Conservation (phyloP, 352 stramenopile species). For the Blastocystis sp. region DNA sequence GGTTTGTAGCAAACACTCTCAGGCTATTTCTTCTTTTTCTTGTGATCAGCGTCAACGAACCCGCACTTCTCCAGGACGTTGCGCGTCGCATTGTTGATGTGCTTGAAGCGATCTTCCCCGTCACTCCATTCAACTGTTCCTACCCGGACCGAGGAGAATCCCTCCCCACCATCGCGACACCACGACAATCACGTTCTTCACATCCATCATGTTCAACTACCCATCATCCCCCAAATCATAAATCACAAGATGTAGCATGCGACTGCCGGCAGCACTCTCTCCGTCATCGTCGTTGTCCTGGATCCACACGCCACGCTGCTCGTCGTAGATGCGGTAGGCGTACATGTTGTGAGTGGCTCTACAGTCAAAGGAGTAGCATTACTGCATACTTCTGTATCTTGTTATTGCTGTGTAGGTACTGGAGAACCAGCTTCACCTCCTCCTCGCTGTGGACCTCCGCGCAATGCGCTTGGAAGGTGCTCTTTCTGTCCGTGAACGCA, state of each 20-base stretch:
- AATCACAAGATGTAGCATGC: slow-evolving; percentile 73
- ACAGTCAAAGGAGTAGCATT: neutral
- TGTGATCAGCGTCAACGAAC: slow-evolving; percentile 39
- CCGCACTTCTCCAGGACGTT: slow-evolving; percentile 75
- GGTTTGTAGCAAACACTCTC: neutral
- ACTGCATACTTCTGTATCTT: slow-evolving; percentile 44
- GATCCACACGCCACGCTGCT: slow-evolving; percentile 71
- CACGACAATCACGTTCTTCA: slow-evolving; percentile 76
- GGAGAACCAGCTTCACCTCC: slow-evolving; percentile 59
- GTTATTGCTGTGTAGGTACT: slow-evolving; percentile 68
- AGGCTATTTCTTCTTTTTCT: slow-evolving; percentile 56
- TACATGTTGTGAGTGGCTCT: slow-evolving; percentile 78
- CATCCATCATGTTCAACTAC: slow-evolving; percentile 76
- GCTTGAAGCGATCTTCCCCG: slow-evolving; percentile 75
- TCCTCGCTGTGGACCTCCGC: slow-evolving; percentile 63
- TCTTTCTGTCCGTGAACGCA: slow-evolving; percentile 61
- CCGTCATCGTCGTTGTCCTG: slow-evolving; percentile 77
- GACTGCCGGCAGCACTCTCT: slow-evolving; percentile 75
- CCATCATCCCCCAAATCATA: neutral
- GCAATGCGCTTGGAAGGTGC: slow-evolving; percentile 70
- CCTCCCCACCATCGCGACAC: slow-evolving; percentile 77
- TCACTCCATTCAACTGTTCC: neutral
- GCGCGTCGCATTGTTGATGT: slow-evolving; percentile 77
- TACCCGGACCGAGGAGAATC: slow-evolving; percentile 76
- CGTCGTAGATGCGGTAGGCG: slow-evolving; percentile 76